These are phyloP conservation scores for Fusarium pseudoanthophilum DNA, from an alignment of 2,329 filamentous ascomycete species.

Conservation along the genomic window DNA sequence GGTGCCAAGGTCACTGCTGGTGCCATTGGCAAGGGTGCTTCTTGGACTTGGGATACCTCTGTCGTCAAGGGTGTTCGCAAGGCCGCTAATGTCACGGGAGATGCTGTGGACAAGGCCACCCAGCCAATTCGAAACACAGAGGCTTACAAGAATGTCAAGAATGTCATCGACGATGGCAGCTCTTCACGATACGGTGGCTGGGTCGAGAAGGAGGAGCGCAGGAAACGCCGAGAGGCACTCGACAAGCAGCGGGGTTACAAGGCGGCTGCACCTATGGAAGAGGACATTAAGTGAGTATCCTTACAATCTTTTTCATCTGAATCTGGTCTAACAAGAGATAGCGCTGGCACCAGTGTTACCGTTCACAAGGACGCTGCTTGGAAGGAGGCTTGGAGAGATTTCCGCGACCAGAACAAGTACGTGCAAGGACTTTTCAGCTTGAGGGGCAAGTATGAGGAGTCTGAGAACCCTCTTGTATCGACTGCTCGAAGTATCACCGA, in stretches of 20 bases:
- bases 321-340: slow-evolving; percentile 55
- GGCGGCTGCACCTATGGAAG: slow-evolving; percentile 71
- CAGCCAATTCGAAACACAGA: slow-evolving; percentile 94
- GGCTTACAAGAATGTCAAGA: slow-evolving; percentile 92
- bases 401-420: slow-evolving; percentile 88
- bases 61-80: slow-evolving; percentile 92
- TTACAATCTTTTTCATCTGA: background rate
- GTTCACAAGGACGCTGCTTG: slow-evolving; percentile 96
- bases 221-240: slow-evolving; percentile 78
- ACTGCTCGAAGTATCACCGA: slow-evolving; percentile 96
- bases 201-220: slow-evolving; percentile 95
- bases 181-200: slow-evolving; percentile 96
- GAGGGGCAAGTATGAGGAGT: slow-evolving; percentile 91
- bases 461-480: slow-evolving; percentile 93
- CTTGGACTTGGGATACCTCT: slow-evolving; percentile 96
- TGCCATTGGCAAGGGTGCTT: slow-evolving; percentile 88
- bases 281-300: slow-evolving; percentile 85
- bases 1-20: slow-evolving; percentile 88
- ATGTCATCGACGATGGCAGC: slow-evolving; percentile 96
- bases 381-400: slow-evolving; percentile 98
- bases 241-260: slow-evolving; percentile 68
- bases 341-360: slow-evolving; percentile 93
- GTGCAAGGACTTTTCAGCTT: slow-evolving; percentile 90
- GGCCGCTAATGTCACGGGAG: slow-evolving; percentile 85
- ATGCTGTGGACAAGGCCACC: slow-evolving; percentile 92